Evolutionary conservation across 140 eudicot genomes (phyloP).

Genomic region (Oenanthe javanica): DNA sequence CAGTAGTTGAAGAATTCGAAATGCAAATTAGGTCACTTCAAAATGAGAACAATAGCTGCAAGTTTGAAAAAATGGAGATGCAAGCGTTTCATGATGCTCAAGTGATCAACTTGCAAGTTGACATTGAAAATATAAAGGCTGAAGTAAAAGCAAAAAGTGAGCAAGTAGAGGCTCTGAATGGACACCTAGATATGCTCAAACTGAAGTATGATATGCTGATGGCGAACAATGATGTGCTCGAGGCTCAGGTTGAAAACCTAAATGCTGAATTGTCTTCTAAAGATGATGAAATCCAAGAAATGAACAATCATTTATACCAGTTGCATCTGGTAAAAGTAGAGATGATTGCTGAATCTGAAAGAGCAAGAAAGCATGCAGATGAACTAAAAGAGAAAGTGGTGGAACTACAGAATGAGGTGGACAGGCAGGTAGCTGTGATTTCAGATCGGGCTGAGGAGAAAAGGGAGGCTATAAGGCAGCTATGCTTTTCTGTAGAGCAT

Average conservation of each 20-base stretch:
- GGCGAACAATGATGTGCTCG: conserved; percentile 46
- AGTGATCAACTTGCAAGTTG: conserved; percentile 25
- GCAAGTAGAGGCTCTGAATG: conserved; percentile 31
- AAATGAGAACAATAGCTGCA: conserved; percentile 19
- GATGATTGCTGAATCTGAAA: conserved; percentile 26
- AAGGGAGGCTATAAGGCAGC: conserved; percentile 82
- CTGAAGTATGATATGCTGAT: conserved; percentile 30
- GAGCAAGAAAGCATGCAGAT: conserved; percentile 21
- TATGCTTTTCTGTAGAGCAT: conserved; percentile 65
- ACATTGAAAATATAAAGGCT: conserved; percentile 26
- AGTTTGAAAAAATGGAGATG: conserved; percentile 28
- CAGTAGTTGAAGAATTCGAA: conserved; percentile 17
- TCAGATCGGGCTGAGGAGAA: conserved; percentile 59
- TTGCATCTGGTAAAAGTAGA: conserved; percentile 25
- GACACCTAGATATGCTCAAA: conserved; percentile 26
- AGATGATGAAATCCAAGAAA: conserved; percentile 28
- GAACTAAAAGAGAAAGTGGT: conserved; percentile 33
- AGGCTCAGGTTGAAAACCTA: conserved; percentile 41
- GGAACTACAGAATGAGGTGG: conserved; percentile 47
- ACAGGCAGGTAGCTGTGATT: conserved; percentile 27
- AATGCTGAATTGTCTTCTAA: conserved; percentile 28
- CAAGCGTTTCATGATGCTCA: conserved; percentile 29
- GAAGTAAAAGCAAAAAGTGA: conserved; percentile 25
- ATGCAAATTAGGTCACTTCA: conserved; percentile 16
- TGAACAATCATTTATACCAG: conserved; percentile 29